Evolutionary conservation across 2,329 filamentous ascomycete genomes (phyloP).

Genomic region (Trichoderma atrobrunneum): DNA sequence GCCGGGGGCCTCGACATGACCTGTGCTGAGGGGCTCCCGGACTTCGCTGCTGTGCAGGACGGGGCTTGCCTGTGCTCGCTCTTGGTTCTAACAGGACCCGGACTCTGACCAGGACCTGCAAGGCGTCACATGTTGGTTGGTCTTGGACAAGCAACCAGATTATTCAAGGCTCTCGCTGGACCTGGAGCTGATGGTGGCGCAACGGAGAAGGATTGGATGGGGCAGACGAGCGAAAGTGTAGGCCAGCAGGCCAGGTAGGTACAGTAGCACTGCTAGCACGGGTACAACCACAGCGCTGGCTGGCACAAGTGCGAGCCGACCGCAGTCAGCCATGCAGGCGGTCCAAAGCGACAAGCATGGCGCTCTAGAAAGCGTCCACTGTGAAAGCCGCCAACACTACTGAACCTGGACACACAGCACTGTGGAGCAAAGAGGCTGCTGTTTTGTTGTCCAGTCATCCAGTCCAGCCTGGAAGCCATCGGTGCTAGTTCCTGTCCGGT

Average conservation of each 20-base stretch:
- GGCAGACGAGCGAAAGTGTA: not conserved
- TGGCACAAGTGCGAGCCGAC: not conserved
- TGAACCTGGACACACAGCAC: not conserved
- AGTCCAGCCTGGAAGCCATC: not conserved
- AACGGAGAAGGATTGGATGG: conserved; percentile 4
- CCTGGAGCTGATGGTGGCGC: conserved; percentile 17
- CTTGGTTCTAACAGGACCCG: not conserved
- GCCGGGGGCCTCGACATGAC: not conserved
- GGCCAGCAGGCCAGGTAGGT: no score
- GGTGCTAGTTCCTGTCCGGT: not conserved
- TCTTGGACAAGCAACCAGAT: not conserved
- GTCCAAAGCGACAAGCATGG: not conserved
- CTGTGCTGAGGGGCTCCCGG: not conserved
- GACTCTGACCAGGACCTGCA: not conserved
- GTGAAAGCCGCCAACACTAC: not conserved
- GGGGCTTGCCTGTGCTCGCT: not conserved
- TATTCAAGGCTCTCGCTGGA: conserved; percentile 17
- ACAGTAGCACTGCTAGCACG: not conserved
- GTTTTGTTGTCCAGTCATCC: not conserved
- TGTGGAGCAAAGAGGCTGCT: not conserved
- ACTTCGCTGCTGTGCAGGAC: not conserved
- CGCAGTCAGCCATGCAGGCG: not conserved
- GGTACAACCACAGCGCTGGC: not conserved
- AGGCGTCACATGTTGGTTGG: conserved; percentile 20
- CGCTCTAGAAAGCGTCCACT: not conserved